These are phyloP conservation scores for Aureobasidium vineae DNA, from an alignment of 2,329 filamentous ascomycete genomes.

Conservation along the genomic window DNA sequence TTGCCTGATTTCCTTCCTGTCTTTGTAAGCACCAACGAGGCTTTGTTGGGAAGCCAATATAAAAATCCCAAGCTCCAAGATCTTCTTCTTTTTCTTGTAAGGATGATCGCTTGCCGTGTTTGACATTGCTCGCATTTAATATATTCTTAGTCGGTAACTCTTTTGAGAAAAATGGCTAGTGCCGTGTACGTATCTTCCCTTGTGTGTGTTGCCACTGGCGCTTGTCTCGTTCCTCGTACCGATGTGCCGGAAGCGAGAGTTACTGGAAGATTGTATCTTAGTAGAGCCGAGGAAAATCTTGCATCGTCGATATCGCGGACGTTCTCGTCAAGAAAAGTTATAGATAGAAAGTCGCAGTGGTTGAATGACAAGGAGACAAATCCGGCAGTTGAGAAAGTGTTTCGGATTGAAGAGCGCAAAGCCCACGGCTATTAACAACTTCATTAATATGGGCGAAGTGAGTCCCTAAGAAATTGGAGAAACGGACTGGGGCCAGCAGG, in stretches of 20 bases:
- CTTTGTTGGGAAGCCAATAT: slow-evolving; percentile 12
- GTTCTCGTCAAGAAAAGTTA: background rate
- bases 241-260: background rate
- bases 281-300: background rate
- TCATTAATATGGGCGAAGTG: background rate
- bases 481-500: background rate
- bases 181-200: slow-evolving; percentile 9
- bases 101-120: slow-evolving; percentile 17
- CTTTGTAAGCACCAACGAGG: background rate
- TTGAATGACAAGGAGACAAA: background rate
- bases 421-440: background rate
- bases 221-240: slow-evolving; percentile 10
- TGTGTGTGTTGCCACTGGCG: background rate
- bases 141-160: background rate
- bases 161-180: background rate
- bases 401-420: background rate
- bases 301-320: background rate
- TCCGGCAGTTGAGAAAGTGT: background rate
- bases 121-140: slow-evolving; percentile 19
- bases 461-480: background rate
- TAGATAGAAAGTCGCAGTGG: background rate
- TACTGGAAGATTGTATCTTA: background rate
- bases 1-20: background rate
- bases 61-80: slow-evolving; percentile 13
- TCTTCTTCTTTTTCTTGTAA: background rate